phyloP scores from a whole-genome alignment of 1,139 yeast genomes.

The Hyphopichia fennica region DNA sequence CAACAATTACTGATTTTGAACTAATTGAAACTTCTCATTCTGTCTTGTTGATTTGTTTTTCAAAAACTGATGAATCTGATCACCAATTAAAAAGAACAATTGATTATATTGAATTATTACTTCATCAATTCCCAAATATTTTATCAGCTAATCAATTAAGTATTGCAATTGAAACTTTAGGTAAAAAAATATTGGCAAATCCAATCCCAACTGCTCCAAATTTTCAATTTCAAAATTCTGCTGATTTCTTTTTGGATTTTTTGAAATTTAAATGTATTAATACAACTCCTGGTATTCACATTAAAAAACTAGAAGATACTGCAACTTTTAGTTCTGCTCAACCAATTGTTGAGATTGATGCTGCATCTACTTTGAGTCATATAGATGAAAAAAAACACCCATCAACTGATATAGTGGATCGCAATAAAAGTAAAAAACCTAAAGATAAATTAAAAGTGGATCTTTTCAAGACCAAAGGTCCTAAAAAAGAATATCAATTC shows the following conservation, averaged over 20 bases:
- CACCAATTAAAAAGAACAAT: constrained; percentile 29
- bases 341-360: constrained; percentile 38
- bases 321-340: constrained; percentile 35
- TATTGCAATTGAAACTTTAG: constrained; percentile 59
- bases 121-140: constrained; percentile 54
- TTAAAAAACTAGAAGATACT: constrained; percentile 15
- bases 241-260: constrained; percentile 41
- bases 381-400: constrained; percentile 21
- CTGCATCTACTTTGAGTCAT: constrained; percentile 36
- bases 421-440: constrained; percentile 35
- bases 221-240: constrained; percentile 21
- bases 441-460: constrained; percentile 25
- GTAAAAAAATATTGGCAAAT: constrained; percentile 50
- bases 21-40: constrained; percentile 69
- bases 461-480: constrained; percentile 17
- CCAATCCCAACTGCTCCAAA: constrained; percentile 29
- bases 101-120: constrained; percentile 33
- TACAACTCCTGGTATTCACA: constrained; percentile 29
- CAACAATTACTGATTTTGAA: constrained; percentile 27
- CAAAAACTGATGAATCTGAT: constrained; percentile 17
- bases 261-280: constrained; percentile 39
- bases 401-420: constrained; percentile 25
- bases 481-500: constrained; percentile 19
- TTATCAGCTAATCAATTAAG: constrained; percentile 58
- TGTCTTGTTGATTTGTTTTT: constrained; percentile 53